Conservation (phyloP, 2,329 filamentous ascomycete genomes). For the Pseudocercospora cruenta region DNA sequence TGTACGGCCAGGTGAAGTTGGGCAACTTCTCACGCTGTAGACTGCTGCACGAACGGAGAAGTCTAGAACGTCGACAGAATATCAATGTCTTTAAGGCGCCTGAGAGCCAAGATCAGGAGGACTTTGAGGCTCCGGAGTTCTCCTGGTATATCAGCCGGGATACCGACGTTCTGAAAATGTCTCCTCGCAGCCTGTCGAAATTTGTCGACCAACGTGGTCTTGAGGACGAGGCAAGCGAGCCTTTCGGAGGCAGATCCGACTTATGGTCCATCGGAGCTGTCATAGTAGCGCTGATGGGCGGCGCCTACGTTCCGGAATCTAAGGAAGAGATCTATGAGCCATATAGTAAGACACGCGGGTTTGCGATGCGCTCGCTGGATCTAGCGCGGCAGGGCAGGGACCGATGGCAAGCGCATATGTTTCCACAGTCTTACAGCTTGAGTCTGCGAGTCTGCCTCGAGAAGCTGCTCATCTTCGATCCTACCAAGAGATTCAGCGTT, state of each 20-base stretch:
- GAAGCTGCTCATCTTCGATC: not conserved
- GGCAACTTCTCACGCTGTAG: constrained; percentile 16
- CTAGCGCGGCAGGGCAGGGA: not conserved
- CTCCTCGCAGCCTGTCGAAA: not conserved
- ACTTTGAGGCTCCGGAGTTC: constrained; percentile 17
- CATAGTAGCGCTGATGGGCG: constrained; percentile 21
- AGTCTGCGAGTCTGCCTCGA: not conserved
- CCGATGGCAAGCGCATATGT: not conserved
- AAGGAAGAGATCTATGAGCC: not conserved
- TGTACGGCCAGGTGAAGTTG: constrained; percentile 17
- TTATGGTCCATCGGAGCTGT: constrained; percentile 24
- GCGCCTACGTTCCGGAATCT: not conserved
- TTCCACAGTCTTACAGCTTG: not conserved
- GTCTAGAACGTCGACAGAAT: constrained; percentile 1
- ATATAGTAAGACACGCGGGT: not conserved
- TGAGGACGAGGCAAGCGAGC: not conserved
- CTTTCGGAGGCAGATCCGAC: constrained; percentile 14
- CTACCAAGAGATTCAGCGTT: not conserved
- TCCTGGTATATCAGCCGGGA: constrained; percentile 12
- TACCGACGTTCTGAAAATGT: not conserved
- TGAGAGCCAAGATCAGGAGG: constrained; percentile 1
- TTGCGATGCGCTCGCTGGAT: not conserved
- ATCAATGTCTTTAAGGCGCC: not conserved
- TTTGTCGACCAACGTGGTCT: not conserved
- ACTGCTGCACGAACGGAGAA: constrained; percentile 2